phyloP scores from a whole-genome alignment of 176 grass and related monocot species.

The Juncus effusus region DNA sequence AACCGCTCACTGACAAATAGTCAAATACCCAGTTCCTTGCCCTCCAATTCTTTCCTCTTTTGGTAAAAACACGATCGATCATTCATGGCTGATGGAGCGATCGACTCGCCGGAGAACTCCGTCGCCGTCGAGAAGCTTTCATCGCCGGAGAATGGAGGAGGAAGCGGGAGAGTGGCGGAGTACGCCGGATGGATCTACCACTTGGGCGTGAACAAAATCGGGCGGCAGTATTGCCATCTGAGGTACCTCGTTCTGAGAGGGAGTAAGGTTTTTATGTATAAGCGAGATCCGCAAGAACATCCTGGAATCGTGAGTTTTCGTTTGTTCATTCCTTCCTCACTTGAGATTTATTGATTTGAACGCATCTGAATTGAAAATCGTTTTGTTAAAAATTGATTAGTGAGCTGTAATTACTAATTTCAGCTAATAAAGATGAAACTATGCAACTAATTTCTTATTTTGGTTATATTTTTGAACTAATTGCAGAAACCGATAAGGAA shows the following conservation, averaged over 20 bases:
- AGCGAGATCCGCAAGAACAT: constrained; percentile 57
- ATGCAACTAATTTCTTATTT: too few species aligned
- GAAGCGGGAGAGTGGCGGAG: constrained; percentile 32
- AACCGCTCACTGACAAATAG: not conserved
- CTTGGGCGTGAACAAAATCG: constrained; percentile 84
- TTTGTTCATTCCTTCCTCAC: not conserved
- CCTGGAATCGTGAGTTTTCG: constrained; percentile 48
- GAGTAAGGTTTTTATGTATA: constrained; percentile 74
- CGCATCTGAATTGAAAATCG: not conserved
- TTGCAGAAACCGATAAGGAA: constrained; percentile 75
- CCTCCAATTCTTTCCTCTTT: constrained; percentile 14
- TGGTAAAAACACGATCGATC: constrained; percentile 21
- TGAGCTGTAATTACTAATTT: constrained; percentile 3
- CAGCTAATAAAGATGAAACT: not conserved
- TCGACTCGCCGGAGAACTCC: constrained; percentile 33
- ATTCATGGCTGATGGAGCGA: not conserved
- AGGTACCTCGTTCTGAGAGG: constrained; percentile 76
- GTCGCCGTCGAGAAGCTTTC: constrained; percentile 2
- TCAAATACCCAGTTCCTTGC: not conserved
- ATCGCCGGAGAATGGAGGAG: constrained; percentile 2
- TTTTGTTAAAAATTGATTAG: not conserved
- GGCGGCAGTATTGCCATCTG: constrained; percentile 82
- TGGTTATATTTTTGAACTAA: constrained; percentile 24
- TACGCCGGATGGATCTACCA: constrained; percentile 88
- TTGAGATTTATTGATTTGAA: not conserved